Conservation (phyloP, 1,284 basidiomycete species). For the Prillingera fragicola region DNA sequence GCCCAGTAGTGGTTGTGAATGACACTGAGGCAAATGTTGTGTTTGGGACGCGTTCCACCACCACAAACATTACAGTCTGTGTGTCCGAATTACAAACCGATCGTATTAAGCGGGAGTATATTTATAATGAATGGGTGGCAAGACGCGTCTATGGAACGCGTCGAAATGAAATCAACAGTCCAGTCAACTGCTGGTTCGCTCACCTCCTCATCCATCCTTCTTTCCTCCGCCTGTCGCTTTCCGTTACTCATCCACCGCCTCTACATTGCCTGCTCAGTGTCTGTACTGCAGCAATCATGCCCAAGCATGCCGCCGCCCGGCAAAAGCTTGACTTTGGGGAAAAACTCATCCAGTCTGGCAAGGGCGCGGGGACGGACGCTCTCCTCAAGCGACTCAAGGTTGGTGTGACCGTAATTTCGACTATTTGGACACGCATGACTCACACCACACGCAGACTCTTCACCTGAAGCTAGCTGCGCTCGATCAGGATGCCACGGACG, state of each 20-base stretch:
- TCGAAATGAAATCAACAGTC: constrained; percentile 1
- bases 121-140: too few species aligned
- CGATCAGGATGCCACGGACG: constrained; percentile 82
- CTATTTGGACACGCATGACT: too few species aligned
- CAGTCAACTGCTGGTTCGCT: not conserved
- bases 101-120: too few species aligned
- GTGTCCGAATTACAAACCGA: too few species aligned
- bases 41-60: too few species aligned
- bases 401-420: constrained; percentile 12
- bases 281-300: constrained; percentile 11
- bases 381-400: constrained; percentile 75
- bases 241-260: not conserved
- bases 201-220: not conserved
- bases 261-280: not conserved
- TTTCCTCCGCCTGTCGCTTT: constrained; percentile 2
- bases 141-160: not conserved
- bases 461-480: constrained; percentile 74
- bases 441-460: constrained; percentile 53
- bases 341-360: constrained; percentile 56
- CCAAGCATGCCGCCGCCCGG: constrained; percentile 12
- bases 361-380: constrained; percentile 53
- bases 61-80: too few species aligned
- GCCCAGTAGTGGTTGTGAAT: too few species aligned
- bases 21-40: too few species aligned
- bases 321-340: constrained; percentile 64